phyloP scores from a whole-genome alignment of 306 rosid species.

The Acacia melanoxylon region DNA sequence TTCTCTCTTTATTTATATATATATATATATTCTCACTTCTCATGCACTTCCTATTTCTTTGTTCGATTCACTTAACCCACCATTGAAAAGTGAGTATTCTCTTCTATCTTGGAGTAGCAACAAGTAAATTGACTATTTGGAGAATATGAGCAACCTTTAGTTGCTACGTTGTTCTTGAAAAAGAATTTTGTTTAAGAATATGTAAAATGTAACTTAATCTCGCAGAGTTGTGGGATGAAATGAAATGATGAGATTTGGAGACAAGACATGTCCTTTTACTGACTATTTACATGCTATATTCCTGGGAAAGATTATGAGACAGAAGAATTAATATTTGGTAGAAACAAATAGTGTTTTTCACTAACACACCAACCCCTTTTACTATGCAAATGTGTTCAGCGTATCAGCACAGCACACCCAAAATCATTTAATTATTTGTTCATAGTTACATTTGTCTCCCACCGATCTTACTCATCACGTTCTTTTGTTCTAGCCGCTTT shows the following conservation, averaged over 20 bases:
- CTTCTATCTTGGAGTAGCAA: too few species aligned
- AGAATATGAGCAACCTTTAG: too few species aligned
- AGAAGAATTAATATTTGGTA: slow-evolving; percentile 1
- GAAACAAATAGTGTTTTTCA: slow-evolving; percentile 18
- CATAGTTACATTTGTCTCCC: neutral
- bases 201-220: neutral
- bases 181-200: too few species aligned
- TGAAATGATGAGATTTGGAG: slow-evolving; percentile 32
- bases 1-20: too few species aligned
- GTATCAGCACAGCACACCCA: neutral
- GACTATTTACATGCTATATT: slow-evolving; percentile 18
- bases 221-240: neutral
- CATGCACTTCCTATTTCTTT: too few species aligned
- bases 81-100: neutral
- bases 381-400: slow-evolving; percentile 24
- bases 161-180: too few species aligned
- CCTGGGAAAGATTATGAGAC: slow-evolving; percentile 29
- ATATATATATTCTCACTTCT: too few species aligned
- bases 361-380: slow-evolving; percentile 10
- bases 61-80: neutral
- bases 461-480: neutral
- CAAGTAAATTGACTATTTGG: neutral
- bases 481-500: neutral
- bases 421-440: neutral
- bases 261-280: slow-evolving; percentile 26